A percentile compares a stretch with the other conserved stretches of the same genome.
Conservation (phyloP, 495 filamentous ascomycete species). For the Saxispiralis lemnorum region DNA sequence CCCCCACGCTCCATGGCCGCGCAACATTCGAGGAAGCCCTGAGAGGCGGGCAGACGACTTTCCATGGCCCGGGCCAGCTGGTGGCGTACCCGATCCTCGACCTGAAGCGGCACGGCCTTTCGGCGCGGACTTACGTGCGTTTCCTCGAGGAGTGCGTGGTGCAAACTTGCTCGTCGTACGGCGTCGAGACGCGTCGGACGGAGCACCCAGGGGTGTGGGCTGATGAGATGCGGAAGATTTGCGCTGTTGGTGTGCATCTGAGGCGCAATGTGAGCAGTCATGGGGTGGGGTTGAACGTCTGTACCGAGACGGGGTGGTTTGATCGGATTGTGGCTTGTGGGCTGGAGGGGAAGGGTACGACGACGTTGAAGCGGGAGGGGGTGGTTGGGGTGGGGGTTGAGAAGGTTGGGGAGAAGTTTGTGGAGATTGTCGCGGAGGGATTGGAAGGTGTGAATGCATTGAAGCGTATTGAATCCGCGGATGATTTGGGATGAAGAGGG, state of each 20-base stretch:
- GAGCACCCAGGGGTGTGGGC: constrained; percentile 83
- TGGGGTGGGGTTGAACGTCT: constrained; percentile 71
- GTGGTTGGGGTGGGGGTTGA: constrained; percentile 17
- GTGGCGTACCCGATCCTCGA: constrained; percentile 80
- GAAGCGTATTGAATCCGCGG: not conserved
- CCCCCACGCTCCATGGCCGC: constrained; percentile 16
- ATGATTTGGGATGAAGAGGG: too few relatives aligned
- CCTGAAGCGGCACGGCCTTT: constrained; percentile 37
- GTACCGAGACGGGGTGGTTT: constrained; percentile 52
- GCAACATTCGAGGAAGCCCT: constrained; percentile 53
- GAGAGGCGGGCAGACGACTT: constrained; percentile 81
- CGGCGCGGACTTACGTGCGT: constrained; percentile 49
- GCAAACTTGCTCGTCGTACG: constrained; percentile 36
- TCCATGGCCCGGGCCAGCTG: constrained; percentile 86
- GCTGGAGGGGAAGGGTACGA: constrained; percentile 56
- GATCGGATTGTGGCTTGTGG: constrained; percentile 75
- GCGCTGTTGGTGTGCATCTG: constrained; percentile 76
- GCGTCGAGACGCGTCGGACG: constrained; percentile 43
- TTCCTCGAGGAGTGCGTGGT: constrained; percentile 62
- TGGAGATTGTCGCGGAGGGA: constrained; percentile 14
- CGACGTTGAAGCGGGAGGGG: constrained; percentile 36
- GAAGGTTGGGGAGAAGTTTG: constrained; percentile 21
- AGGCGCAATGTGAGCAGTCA: constrained; percentile 68
- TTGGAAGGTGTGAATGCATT: constrained; percentile 5
- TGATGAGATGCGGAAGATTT: constrained; percentile 44